Base-by-base conservation (phyloP, 1,139 yeast genomes). In the Kluyveromyces sp. region DNA sequence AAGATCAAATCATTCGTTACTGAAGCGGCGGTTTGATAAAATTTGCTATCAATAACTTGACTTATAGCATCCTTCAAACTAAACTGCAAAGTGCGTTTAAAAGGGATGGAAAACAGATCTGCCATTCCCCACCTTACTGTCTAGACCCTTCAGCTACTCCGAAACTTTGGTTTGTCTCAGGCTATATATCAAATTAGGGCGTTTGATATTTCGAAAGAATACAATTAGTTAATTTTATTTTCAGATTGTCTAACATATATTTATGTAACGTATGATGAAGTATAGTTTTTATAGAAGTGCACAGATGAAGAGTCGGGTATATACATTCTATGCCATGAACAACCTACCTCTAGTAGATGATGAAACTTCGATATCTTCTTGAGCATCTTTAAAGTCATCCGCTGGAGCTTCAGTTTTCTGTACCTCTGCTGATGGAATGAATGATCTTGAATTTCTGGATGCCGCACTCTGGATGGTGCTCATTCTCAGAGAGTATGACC, bases 1-100 rank as follows among this genome's bases (percentile, higher is more conserved):
- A 65, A 64, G 2, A 60, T 59, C 31, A 84, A 64, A 58, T 84
- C 94, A 2, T 63, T 57, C 26, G 72, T 71, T 57, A 83, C 84
- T 6, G 70, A 69, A 2, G 78, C 68, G 0, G 87, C 73, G 2
- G 85, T 71, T 62, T 86, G 95, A 60, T 77, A 81, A 55, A 77
- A 84, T 48, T 82, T 83, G 28, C 66, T 61, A 42, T 77, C 71
- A 35, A 87, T 84, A 34, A 79, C 66, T 10, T 68, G 65, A 3
- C 71, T 61, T 21, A 87, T 64, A n/a, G 68, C 71, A 0, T 61
- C 57, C 1, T 73, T 73, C 21, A 84, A 58, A 44, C 74, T 73
- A 1, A 77, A 59, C 2, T 68, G 67, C 35, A 71, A 69, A 1
- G 88, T 74, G 48, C 71, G 68, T 45, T 83, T 66, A 27, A 75